Conservation (phyloP, 169 alveolate genomes). For the Eimeria sp. region DNA sequence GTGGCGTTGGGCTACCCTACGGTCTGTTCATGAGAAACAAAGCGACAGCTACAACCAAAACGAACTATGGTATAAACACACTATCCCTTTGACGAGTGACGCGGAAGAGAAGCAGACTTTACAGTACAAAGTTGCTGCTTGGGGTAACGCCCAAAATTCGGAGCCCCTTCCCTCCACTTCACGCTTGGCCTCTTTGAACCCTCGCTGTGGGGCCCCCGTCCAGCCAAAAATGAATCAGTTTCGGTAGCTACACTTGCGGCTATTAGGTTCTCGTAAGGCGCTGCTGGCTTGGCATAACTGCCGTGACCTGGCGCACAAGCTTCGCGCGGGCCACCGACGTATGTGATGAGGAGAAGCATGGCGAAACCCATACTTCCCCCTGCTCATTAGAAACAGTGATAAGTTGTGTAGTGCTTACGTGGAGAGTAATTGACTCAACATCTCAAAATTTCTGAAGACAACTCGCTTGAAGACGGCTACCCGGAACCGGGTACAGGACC, state of each 20-base stretch:
- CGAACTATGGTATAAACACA: background rate
- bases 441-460: background rate
- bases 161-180: background rate
- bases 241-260: too few species aligned
- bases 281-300: too few species aligned
- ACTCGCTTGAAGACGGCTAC: background rate
- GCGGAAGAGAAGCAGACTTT: background rate
- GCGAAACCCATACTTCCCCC: background rate
- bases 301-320: background rate
- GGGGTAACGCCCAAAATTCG: background rate
- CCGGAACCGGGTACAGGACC: background rate
- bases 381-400: background rate
- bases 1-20: background rate
- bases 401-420: background rate
- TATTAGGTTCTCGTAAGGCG: too few species aligned
- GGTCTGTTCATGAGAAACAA: too few species aligned
- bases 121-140: background rate
- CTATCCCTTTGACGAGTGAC: background rate
- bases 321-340: background rate
- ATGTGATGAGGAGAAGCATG: background rate
- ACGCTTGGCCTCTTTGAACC: background rate
- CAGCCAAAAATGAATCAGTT: background rate
- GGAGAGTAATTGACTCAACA: background rate
- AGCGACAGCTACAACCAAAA: background rate
- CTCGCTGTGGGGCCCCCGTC: background rate